Conservation (phyloP, 371 early-diverging fungal species). For the Mucor racemosus region DNA sequence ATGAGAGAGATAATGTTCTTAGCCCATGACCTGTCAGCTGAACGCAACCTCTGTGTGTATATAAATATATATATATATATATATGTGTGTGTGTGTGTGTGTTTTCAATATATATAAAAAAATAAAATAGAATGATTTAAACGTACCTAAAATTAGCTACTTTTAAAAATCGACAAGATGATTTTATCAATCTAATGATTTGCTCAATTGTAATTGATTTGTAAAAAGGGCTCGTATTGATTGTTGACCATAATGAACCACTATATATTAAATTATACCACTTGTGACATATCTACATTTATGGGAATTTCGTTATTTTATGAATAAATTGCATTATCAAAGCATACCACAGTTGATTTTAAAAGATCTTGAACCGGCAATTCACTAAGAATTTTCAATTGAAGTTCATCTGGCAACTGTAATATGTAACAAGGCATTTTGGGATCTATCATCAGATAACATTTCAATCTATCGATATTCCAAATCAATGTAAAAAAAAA, state of each 20-base stretch:
- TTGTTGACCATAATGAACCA: slow-evolving; percentile 57
- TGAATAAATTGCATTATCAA: neutral
- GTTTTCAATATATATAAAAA: neutral
- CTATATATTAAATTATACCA: slow-evolving; percentile 58
- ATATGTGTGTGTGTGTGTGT: neutral
- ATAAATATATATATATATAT: too few species aligned
- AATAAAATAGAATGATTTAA: slow-evolving; percentile 5
- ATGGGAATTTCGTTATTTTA: neutral
- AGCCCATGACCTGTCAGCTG: slow-evolving; percentile 59
- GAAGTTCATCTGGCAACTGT: slow-evolving; percentile 45
- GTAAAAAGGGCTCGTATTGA: slow-evolving; percentile 57
- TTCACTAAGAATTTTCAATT: slow-evolving; percentile 38
- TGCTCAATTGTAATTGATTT: slow-evolving; percentile 54
- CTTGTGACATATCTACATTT: slow-evolving; percentile 41
- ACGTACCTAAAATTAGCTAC: slow-evolving; percentile 59
- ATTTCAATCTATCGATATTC: too few species aligned
- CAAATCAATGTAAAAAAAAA: too few species aligned
- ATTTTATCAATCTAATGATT: slow-evolving; percentile 46
- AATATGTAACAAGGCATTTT: neutral
- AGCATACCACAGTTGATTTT: slow-evolving; percentile 42
- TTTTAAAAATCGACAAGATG: slow-evolving; percentile 57
- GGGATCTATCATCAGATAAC: neutral
- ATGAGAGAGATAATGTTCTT: slow-evolving; percentile 51
- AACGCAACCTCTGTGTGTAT: slow-evolving; percentile 53
- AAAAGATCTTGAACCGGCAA: slow-evolving; percentile 39